These are phyloP conservation scores for Tricholoma terreum DNA, from an alignment of 768 basidiomycete species.

Conservation along the genomic window DNA sequence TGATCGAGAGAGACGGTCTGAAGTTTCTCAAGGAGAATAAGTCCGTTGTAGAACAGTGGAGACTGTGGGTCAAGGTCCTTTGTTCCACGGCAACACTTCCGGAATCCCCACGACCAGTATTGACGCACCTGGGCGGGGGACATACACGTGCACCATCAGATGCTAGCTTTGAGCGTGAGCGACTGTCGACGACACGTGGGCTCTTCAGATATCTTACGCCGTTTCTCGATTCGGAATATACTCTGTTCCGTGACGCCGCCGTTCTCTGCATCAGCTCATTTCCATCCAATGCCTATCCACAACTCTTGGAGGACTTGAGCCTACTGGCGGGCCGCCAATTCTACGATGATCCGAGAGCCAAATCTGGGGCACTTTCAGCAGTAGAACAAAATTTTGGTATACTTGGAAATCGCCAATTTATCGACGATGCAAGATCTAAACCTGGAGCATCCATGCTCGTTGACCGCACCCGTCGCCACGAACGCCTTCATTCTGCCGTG, in stretches of 20 bases:
- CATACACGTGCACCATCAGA: constrained; percentile 72
- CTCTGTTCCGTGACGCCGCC: constrained; percentile 79
- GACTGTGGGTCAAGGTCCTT: constrained; percentile 80
- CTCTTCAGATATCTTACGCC: constrained; percentile 84
- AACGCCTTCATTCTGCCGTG: constrained; percentile 80
- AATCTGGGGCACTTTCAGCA: constrained; percentile 34
- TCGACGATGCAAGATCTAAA: constrained; percentile 59
- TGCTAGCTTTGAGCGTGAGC: constrained; percentile 74
- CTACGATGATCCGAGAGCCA: constrained; percentile 67
- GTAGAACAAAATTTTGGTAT: constrained; percentile 37
- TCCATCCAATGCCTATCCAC: constrained; percentile 70
- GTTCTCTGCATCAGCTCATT: constrained; percentile 89
- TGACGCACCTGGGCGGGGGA: constrained; percentile 57
- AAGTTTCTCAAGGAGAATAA: constrained; percentile 57
- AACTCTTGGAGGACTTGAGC: constrained; percentile 81
- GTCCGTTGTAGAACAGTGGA: constrained; percentile 71
- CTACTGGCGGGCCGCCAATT: constrained; percentile 78
- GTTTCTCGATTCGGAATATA: constrained; percentile 84
- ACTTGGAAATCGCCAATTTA: constrained; percentile 52
- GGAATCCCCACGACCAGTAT: constrained; percentile 52
- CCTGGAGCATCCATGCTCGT: constrained; percentile 38
- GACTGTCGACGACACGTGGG: constrained; percentile 76
- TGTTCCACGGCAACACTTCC: constrained; percentile 74
- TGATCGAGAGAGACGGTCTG: constrained; percentile 48
- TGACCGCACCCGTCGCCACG: constrained; percentile 67